A percentile compares a stretch with the other conserved stretches of the same genome.
Conservation (phyloP, 306 rosid genomes). For the Glycine tomentella region DNA sequence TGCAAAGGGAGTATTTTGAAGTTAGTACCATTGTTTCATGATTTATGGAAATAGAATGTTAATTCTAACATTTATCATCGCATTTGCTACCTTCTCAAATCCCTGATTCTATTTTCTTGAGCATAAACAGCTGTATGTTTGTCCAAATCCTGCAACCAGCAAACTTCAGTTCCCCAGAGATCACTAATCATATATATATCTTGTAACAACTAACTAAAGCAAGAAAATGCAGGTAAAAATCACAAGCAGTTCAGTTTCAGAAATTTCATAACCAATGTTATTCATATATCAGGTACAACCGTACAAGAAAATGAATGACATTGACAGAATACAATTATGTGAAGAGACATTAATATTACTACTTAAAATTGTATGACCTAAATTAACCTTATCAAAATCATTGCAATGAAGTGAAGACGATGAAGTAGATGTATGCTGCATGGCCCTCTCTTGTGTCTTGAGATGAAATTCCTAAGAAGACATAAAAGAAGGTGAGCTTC, state of each 20-base stretch:
- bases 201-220: conserved; percentile 39
- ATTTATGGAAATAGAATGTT: conserved; percentile 34
- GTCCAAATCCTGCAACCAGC: conserved; percentile 61
- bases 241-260: conserved; percentile 29
- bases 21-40: conserved; percentile 44
- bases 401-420: conserved; percentile 63
- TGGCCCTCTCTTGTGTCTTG: conserved; percentile 88
- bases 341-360: conserved; percentile 36
- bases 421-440: conserved; percentile 69
- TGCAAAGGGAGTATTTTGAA: conserved; percentile 33
- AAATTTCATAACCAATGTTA: conserved; percentile 25
- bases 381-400: conserved; percentile 59
- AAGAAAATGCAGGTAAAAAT: conserved; percentile 31
- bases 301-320: conserved; percentile 2
- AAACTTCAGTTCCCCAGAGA: conserved; percentile 42
- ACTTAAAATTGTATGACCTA: conserved; percentile 30
- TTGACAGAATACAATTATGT: conserved; percentile 14
- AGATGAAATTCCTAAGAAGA: conserved; percentile 87
- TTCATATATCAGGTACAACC: conserved; percentile 11
- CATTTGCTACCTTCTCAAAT: conserved; percentile 67
- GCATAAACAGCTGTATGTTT: conserved; percentile 50
- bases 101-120: conserved; percentile 57
- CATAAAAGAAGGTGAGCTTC: conserved; percentile 40
- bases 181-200: conserved; percentile 10
- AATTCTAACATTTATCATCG: conserved; percentile 22